A percentile compares a stretch with the other conserved stretches of the same genome.
Conservation (phyloP, 2,329 filamentous ascomycete genomes). For the Furcasterigmium furcatum region DNA sequence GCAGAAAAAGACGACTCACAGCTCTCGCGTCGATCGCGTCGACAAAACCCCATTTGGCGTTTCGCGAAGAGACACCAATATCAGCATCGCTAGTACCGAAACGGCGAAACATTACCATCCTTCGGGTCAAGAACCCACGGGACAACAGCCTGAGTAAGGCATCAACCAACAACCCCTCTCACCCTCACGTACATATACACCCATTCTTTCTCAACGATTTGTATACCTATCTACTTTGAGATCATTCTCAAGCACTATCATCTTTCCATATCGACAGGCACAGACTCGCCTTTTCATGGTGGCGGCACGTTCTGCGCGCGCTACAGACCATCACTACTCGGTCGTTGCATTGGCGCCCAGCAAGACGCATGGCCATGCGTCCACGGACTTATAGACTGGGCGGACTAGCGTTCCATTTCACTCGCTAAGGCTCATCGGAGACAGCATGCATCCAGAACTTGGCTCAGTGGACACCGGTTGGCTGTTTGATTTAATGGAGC, state of each 20-base stretch:
- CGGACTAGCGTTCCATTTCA: too few species aligned
- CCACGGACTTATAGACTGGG: too few species aligned
- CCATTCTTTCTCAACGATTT: background rate
- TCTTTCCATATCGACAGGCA: background rate
- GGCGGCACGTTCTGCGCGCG: background rate
- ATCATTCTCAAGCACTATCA: background rate
- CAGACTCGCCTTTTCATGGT: background rate
- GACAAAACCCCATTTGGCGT: conserved; percentile 31
- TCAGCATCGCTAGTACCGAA: conserved; percentile 59
- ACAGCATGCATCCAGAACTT: background rate
- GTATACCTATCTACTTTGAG: background rate
- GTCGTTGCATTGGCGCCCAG: background rate
- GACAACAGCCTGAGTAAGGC: background rate
- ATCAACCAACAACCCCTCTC: background rate
- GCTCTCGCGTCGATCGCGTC: conserved; percentile 6
- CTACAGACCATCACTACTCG: background rate
- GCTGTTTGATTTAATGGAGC: background rate
- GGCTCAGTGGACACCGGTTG: background rate
- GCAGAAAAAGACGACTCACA: conserved; percentile 21
- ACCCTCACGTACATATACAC: background rate
- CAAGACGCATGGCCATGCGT: background rate
- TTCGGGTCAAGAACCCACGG: background rate
- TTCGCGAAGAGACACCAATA: conserved; percentile 55
- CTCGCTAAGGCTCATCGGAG: background rate
- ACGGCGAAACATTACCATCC: conserved; percentile 52